Evolutionary conservation across 2,329 filamentous ascomycete genomes (phyloP).

Genomic region (Ophiocordyceps camponoti-leonardi): DNA sequence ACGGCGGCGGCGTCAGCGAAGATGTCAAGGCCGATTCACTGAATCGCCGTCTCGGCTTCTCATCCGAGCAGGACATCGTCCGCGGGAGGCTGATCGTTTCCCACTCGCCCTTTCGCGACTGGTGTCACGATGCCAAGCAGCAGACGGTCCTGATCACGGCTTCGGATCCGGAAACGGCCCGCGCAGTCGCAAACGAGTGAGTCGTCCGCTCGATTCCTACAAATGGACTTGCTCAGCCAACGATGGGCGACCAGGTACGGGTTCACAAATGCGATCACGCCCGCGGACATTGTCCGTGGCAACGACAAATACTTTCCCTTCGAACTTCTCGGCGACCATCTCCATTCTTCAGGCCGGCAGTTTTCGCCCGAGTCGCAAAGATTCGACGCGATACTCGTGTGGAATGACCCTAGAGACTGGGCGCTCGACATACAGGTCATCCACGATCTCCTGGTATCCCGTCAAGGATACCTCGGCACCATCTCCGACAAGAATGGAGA

Average conservation of each 20-base stretch:
- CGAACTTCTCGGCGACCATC: constrained; percentile 22
- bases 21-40: constrained; percentile 17
- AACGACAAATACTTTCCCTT: constrained; percentile 75
- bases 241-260: constrained; percentile 32
- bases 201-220: constrained; percentile 3
- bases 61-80: constrained; percentile 15
- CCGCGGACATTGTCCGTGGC: constrained; percentile 63
- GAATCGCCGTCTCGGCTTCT: constrained; percentile 13
- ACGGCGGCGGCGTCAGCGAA: constrained; percentile 81
- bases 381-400: constrained; percentile 82
- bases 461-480: constrained; percentile 65
- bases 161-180: constrained; percentile 48
- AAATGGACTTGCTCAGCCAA: not conserved
- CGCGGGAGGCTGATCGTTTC: constrained; percentile 45
- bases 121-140: constrained; percentile 17
- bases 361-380: constrained; percentile 34
- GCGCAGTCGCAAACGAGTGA: constrained; percentile 53
- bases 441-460: constrained; percentile 64
- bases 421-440: constrained; percentile 77
- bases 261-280: constrained; percentile 68
- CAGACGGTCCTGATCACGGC: constrained; percentile 58
- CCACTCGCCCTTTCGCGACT: constrained; percentile 71
- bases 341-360: constrained; percentile 11
- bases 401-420: constrained; percentile 95
- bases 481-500: constrained; percentile 57